Percentiles rank a stretch among this genome's conserved stretches.
Conservation (phyloP, 2,329 filamentous ascomycete species). For the Pestalotiopsis sp. region DNA sequence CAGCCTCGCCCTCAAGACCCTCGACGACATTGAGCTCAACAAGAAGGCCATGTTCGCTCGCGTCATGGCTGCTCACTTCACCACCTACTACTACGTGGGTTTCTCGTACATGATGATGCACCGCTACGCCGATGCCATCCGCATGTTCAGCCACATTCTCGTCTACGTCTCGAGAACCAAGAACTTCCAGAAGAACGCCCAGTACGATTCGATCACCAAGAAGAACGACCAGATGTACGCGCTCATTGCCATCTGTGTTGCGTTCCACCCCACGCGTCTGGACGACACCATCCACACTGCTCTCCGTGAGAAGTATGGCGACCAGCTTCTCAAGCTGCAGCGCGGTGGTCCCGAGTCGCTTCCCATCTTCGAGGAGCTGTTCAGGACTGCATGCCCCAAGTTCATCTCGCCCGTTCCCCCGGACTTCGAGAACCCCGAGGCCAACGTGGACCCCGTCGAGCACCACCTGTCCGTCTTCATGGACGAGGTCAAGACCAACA, state of each 20-base stretch:
- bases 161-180: slow-evolving; percentile 98
- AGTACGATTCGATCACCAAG: slow-evolving; percentile 99
- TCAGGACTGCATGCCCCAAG: slow-evolving; percentile 96
- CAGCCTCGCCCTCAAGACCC: slow-evolving; percentile 95
- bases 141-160: slow-evolving; percentile 99
- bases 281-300: slow-evolving; percentile 99
- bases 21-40: slow-evolving; percentile 99
- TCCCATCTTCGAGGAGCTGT: slow-evolving; percentile 97
- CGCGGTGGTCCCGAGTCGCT: slow-evolving; percentile 93
- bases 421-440: slow-evolving; percentile 94
- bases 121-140: slow-evolving; percentile 97
- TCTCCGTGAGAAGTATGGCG: slow-evolving; percentile 97
- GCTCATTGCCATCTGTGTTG: slow-evolving; percentile 96
- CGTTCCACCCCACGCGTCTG: slow-evolving; percentile 94
- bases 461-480: slow-evolving; percentile 98
- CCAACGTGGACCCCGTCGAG: slow-evolving; percentile 96
- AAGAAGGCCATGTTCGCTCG: slow-evolving; percentile 99
- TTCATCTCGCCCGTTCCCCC: slow-evolving; percentile 98
- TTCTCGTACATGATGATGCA: slow-evolving; percentile 99
- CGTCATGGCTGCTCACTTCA: slow-evolving; percentile 99
- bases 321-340: slow-evolving; percentile 96
- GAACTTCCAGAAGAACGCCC: slow-evolving; percentile 99
- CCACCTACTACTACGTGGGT: slow-evolving; percentile 99
- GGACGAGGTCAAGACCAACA: slow-evolving; percentile 99
- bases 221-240: slow-evolving; percentile 99